These are phyloP conservation scores for Hymenoscyphus linearis DNA, from an alignment of 2,329 filamentous ascomycete genomes.

Conservation along the genomic window DNA sequence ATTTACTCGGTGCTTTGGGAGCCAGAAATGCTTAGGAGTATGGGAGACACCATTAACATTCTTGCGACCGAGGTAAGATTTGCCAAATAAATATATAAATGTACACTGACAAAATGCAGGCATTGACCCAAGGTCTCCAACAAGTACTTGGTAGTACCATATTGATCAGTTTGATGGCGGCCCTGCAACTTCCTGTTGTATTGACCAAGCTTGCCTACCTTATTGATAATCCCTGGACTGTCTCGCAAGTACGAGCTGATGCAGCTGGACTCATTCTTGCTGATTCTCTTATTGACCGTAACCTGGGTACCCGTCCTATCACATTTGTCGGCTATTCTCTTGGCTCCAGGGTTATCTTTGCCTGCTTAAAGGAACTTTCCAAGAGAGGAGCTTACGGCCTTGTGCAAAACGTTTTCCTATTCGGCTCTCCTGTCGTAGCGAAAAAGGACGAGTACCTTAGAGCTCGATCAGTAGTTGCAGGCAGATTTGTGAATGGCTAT, in stretches of 20 bases:
- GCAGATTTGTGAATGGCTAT: constrained; percentile 93
- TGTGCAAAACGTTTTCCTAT: constrained; percentile 91
- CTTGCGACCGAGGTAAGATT: constrained; percentile 83
- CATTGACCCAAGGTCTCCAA: constrained; percentile 91
- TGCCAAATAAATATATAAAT: neutral
- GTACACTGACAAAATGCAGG: constrained; percentile 46
- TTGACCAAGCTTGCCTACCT: constrained; percentile 91
- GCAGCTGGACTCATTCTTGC: constrained; percentile 87
- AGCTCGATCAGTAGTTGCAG: constrained; percentile 76
- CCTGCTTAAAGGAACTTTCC: constrained; percentile 81
- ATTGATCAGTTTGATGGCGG: constrained; percentile 83
- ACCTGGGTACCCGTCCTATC: constrained; percentile 83
- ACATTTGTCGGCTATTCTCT: constrained; percentile 94
- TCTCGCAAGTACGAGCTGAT: constrained; percentile 88
- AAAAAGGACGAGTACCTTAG: constrained; percentile 85
- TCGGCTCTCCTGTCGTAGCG: constrained; percentile 85
- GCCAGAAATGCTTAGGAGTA: constrained; percentile 94
- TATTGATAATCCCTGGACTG: constrained; percentile 97
- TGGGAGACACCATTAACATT: constrained; percentile 98
- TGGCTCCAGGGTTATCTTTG: constrained; percentile 86
- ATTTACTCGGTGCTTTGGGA: constrained; percentile 97
- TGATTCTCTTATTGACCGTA: constrained; percentile 87
- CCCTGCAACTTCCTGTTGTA: constrained; percentile 84
- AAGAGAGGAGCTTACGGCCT: constrained; percentile 79
- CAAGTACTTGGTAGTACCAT: constrained; percentile 91